Base-by-base conservation (phyloP, 352 stramenopile species). In the Globisporangium recalcitrans region DNA sequence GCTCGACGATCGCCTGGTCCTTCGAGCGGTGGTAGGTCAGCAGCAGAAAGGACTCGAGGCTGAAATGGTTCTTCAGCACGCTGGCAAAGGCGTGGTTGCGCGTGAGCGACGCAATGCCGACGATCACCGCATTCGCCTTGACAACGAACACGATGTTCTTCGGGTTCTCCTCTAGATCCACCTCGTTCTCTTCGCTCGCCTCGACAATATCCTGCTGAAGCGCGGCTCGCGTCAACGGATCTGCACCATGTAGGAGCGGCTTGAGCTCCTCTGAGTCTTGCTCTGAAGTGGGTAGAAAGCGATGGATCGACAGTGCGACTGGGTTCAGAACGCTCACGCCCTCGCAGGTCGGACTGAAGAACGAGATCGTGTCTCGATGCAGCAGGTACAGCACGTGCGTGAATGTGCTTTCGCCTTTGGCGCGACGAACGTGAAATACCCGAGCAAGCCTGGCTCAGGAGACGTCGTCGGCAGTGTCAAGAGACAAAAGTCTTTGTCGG, bases 161-260 rank as follows among this genome's bases (percentile, higher is more conserved):
- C 5, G 86, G 86, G 32, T 87, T 90, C 59, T 95, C 84, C 36
- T 84, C 73, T 10, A 93, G 63, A 9, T 77, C 69, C 22, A 90
- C 67, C 13, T 92, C 83, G 22, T 69, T 71, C 58, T 89, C 80
- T 58, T 87, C 80, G 26, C 52, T 70, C 5, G 73, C 74, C 29
- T 44, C 44, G 4, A 32, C 38, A 7, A 89, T 68, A n/a, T 81
- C 74, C 16, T 75, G 61, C 11, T 78, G 60, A 1, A 87, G 38
- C 16, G 49, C 52, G 32, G 56, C 57, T 22, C 69, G 71, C 29
- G 73, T 75, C 9, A 58, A 40, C 4, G 71, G 73, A 58, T 82
- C 74, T 5, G 72, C 36, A 3, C 29, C 42, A 22, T 58, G 52
- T 3, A 77, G 34, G 2, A 85, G 27, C 22, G 63, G 63, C 26